Conservation (phyloP, 345 rosid species). For the Eucalyptus melliodora region DNA sequence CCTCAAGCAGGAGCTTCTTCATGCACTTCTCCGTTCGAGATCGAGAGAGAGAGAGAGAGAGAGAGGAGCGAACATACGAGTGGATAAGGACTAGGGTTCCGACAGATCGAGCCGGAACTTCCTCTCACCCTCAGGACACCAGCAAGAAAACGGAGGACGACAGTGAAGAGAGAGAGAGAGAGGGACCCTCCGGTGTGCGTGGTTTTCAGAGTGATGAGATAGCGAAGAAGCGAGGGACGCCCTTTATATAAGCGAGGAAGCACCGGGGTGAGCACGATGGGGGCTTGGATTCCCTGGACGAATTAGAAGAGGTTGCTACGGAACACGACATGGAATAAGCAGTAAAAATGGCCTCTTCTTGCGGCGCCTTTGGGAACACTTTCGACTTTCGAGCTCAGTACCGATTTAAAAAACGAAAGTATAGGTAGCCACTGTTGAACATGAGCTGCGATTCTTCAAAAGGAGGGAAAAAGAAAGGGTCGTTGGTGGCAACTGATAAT, state of each 20-base stretch:
- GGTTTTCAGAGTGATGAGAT: neutral
- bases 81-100: neutral
- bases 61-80: neutral
- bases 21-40: neutral
- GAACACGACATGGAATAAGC: neutral
- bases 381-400: neutral
- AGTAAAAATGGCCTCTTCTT: neutral
- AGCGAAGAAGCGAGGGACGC: neutral
- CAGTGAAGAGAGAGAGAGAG: neutral
- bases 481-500: neutral
- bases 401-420: neutral
- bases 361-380: neutral
- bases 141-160: neutral
- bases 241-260: neutral
- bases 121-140: neutral
- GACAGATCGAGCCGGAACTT: neutral
- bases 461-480: neutral
- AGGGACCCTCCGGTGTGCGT: neutral
- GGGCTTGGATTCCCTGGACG: neutral
- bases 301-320: neutral
- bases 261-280: neutral
- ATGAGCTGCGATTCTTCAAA: neutral
- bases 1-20: neutral
- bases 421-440: neutral
- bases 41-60: neutral